phyloP scores from a whole-genome alignment of 148 eudicot genomes.

The Arbutus unedo region DNA sequence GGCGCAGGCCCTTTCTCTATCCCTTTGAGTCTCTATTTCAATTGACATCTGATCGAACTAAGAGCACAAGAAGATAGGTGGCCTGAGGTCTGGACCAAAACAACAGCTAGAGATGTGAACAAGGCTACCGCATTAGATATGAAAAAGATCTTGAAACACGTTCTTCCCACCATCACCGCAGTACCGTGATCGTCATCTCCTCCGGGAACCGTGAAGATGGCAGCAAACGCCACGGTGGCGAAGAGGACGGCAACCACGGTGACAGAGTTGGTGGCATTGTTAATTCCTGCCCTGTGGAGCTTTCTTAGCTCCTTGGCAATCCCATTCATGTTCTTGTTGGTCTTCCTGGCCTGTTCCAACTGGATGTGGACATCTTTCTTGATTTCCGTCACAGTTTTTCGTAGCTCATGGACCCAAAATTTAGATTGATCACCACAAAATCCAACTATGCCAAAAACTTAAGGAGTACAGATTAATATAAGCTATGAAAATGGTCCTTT shows the following conservation, averaged over 20 bases:
- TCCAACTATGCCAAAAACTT: background rate
- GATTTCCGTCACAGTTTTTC: slow-evolving; percentile 59
- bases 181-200: slow-evolving; percentile 47
- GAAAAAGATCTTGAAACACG: slow-evolving; percentile 55
- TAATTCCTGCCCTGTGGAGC: slow-evolving; percentile 66
- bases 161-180: slow-evolving; percentile 42
- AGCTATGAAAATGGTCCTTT: background rate
- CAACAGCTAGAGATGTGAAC: slow-evolving; percentile 66
- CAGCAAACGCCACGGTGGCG: slow-evolving; percentile 69
- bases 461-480: background rate
- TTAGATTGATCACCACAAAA: background rate
- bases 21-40: background rate
- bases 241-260: slow-evolving; percentile 74
- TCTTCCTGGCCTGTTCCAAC: slow-evolving; percentile 62
- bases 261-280: slow-evolving; percentile 60
- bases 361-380: slow-evolving; percentile 56
- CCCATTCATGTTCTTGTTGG: slow-evolving; percentile 56
- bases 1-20: background rate
- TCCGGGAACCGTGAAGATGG: slow-evolving; percentile 65
- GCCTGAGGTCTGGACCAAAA: slow-evolving; percentile 27
- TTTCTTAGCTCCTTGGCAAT: slow-evolving; percentile 66
- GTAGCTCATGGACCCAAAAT: slow-evolving; percentile 34
- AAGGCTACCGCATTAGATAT: slow-evolving; percentile 59
- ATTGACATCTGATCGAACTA: background rate
- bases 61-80: background rate